Conservation (phyloP, 2,329 filamentous ascomycete genomes). For the Decorospora gaudefroyi region DNA sequence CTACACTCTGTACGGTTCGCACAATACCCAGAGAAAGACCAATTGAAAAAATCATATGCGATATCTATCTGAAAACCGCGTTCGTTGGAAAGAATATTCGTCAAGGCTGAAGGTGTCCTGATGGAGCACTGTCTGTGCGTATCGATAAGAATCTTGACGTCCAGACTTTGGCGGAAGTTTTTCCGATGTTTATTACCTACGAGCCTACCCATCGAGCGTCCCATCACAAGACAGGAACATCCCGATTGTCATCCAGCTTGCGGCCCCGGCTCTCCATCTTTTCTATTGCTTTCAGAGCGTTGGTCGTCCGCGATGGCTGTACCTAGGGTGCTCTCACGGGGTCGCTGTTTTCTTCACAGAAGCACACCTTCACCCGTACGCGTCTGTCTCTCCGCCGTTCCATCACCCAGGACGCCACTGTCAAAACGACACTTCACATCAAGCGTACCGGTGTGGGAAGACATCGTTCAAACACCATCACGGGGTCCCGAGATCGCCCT, state of each 20-base stretch:
- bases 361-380: slow-evolving; percentile 14
- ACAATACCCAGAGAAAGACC: too few species aligned
- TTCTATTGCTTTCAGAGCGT: neutral
- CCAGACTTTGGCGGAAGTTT: neutral
- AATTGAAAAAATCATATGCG: too few species aligned
- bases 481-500: slow-evolving; percentile 11
- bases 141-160: slow-evolving; percentile 4
- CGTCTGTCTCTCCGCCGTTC: slow-evolving; percentile 16
- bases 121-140: neutral
- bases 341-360: slow-evolving; percentile 18
- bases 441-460: slow-evolving; percentile 8
- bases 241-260: too few species aligned
- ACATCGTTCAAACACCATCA: slow-evolving; percentile 10
- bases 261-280: neutral
- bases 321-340: slow-evolving; percentile 14
- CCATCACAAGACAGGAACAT: too few species aligned
- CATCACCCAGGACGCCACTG: slow-evolving; percentile 12
- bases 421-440: slow-evolving; percentile 21
- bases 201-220: too few species aligned
- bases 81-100: too few species aligned
- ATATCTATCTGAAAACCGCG: too few species aligned
- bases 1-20: too few species aligned
- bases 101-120: too few species aligned
- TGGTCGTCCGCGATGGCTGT: slow-evolving; percentile 19
- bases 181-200: too few species aligned